These are phyloP conservation scores for Lactarius quietus DNA, from an alignment of 768 basidiomycete genomes.

Conservation along the genomic window DNA sequence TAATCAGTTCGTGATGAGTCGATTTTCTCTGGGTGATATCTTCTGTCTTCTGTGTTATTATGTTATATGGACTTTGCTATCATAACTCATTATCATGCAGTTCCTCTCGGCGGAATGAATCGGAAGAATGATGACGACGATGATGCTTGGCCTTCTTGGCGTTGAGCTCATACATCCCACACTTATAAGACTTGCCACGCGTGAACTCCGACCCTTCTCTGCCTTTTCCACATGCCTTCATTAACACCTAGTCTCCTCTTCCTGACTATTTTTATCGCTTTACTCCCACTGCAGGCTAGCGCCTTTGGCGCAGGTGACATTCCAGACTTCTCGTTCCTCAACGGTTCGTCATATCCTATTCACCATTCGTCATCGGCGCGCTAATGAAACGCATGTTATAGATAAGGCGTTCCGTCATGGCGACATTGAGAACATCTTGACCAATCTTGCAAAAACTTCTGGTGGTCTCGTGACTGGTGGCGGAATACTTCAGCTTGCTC, in stretches of 20 bases:
- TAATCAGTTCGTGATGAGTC: slow-evolving; percentile 33
- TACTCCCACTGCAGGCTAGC: slow-evolving; percentile 44
- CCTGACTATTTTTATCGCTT: slow-evolving; percentile 32
- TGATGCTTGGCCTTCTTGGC: slow-evolving; percentile 1
- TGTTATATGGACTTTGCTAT: not conserved
- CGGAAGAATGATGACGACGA: not conserved
- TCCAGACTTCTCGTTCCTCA: slow-evolving; percentile 65
- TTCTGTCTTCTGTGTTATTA: not conserved
- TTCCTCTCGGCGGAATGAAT: not conserved
- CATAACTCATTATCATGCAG: not conserved
- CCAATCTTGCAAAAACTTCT: slow-evolving; percentile 53
- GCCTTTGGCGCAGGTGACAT: slow-evolving; percentile 68
- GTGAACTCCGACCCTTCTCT: not conserved
- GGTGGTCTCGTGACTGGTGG: slow-evolving; percentile 43
- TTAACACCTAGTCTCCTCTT: slow-evolving; percentile 29
- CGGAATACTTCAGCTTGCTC: slow-evolving; percentile 51
- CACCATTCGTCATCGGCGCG: slow-evolving; percentile 1
- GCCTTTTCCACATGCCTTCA: slow-evolving; percentile 18
- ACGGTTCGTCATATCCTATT: slow-evolving; percentile 38
- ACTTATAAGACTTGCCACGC: not conserved
- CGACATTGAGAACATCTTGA: slow-evolving; percentile 68
- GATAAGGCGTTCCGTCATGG: slow-evolving; percentile 75
- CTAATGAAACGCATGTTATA: slow-evolving; percentile 31
- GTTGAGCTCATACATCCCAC: not conserved
- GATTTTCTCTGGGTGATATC: not conserved